Conservation (phyloP, 1,284 basidiomycete genomes). For the Lentinus polychrous region DNA sequence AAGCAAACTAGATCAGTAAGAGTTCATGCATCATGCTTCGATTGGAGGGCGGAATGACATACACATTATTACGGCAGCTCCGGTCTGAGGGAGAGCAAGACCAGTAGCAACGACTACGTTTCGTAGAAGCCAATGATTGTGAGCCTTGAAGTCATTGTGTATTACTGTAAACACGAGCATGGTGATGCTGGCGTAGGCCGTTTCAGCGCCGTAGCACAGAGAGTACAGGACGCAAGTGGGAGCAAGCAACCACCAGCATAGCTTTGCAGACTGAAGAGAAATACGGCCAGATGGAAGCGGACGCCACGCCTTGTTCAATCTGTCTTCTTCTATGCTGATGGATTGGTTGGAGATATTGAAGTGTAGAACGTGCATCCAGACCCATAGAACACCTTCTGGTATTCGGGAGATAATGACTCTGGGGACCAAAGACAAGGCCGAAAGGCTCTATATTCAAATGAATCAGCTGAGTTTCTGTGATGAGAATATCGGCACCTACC, state of each 20-base stretch:
- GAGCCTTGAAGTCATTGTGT: slow-evolving; percentile 31
- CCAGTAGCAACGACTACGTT: slow-evolving; percentile 29
- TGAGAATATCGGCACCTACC: no score
- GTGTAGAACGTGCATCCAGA: slow-evolving; percentile 38
- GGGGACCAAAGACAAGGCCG: slow-evolving; percentile 9
- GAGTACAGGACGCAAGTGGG: slow-evolving; percentile 28
- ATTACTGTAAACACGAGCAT: slow-evolving; percentile 24
- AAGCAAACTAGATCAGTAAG: slow-evolving; percentile 7
- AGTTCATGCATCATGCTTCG: slow-evolving; percentile 14
- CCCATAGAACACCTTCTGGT: slow-evolving; percentile 26
- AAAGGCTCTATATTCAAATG: no score
- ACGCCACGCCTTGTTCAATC: slow-evolving; percentile 35
- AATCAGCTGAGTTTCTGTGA: no score
- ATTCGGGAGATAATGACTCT: slow-evolving; percentile 14
- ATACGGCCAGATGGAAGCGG: slow-evolving; percentile 39
- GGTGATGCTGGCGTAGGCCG: slow-evolving; percentile 29
- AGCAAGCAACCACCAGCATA: slow-evolving; percentile 30
- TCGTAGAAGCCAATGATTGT: slow-evolving; percentile 26
- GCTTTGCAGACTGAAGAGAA: slow-evolving; percentile 22
- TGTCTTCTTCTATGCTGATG: slow-evolving; percentile 31
- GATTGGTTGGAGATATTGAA: slow-evolving; percentile 36
- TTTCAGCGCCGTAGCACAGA: slow-evolving; percentile 22
- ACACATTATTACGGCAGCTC: slow-evolving; percentile 16
- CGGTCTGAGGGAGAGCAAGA: slow-evolving; percentile 29
- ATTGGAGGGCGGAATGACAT: slow-evolving; percentile 24